Evolutionary conservation across 2,329 filamentous ascomycete species (phyloP).

Genomic region (Aspergillus sp.): DNA sequence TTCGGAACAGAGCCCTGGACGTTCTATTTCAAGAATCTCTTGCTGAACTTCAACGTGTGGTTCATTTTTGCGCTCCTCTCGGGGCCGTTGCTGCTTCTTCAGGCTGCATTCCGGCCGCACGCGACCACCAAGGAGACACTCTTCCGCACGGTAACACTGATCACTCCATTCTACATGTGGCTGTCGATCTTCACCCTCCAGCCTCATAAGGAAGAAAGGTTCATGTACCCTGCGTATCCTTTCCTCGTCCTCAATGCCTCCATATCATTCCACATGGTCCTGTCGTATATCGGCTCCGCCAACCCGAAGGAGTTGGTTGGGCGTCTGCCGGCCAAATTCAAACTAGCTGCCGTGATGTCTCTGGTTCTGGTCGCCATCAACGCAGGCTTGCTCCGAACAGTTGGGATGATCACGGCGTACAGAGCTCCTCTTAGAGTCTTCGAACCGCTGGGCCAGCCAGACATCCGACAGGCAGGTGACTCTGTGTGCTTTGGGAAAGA

Average conservation of each 20-base stretch:
- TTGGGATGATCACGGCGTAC: slow-evolving; percentile 79
- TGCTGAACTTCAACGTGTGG: slow-evolving; percentile 95
- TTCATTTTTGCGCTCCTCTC: slow-evolving; percentile 75
- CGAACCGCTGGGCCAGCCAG: slow-evolving; percentile 46
- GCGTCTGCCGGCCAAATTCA: slow-evolving; percentile 72
- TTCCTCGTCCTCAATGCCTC: slow-evolving; percentile 87
- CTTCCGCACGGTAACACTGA: slow-evolving; percentile 73
- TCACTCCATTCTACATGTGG: slow-evolving; percentile 92
- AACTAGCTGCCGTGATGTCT: slow-evolving; percentile 61
- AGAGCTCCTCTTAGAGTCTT: slow-evolving; percentile 72
- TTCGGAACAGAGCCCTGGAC: slow-evolving; percentile 97
- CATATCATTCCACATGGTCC: slow-evolving; percentile 75
- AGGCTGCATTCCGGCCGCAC: slow-evolving; percentile 64
- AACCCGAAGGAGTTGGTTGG: slow-evolving; percentile 66
- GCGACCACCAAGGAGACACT: slow-evolving; percentile 66
- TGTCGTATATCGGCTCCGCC: slow-evolving; percentile 70
- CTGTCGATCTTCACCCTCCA: slow-evolving; percentile 85
- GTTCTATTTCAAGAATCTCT: slow-evolving; percentile 89
- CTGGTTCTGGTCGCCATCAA: slow-evolving; percentile 64
- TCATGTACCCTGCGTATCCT: slow-evolving; percentile 97
- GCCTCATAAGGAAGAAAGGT: slow-evolving; percentile 95
- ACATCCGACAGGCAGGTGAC: slow-evolving; percentile 60
- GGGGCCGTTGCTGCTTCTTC: slow-evolving; percentile 71
- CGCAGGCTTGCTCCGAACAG: slow-evolving; percentile 67
- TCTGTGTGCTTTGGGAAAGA: slow-evolving; percentile 90